A percentile compares a stretch with the other conserved stretches of the same genome.
Evolutionary conservation across 352 stramenopile species (phyloP).

Genomic region (Paralagenidium karlingii): DNA sequence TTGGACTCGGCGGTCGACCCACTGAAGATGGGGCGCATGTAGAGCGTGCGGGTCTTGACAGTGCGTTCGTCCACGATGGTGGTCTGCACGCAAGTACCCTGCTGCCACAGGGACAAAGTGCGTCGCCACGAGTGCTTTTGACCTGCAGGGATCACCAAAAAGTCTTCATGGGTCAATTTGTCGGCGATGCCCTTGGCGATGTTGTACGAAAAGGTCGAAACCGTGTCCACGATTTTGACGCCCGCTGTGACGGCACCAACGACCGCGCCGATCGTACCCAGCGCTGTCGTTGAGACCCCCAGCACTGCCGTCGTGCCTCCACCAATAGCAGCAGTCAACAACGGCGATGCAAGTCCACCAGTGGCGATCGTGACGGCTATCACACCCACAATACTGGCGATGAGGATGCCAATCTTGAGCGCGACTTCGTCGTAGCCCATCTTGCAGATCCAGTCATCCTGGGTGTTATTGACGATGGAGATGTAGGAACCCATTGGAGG

Average conservation of each 20-base stretch:
- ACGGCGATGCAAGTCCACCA: no score
- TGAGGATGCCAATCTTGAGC: constrained; percentile 8
- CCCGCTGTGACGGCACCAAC: no score
- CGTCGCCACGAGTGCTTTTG: constrained; percentile 18
- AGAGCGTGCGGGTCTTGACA: neutral
- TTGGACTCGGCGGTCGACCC: neutral
- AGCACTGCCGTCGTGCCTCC: no score
- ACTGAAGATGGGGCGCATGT: neutral
- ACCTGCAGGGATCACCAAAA: constrained; percentile 14
- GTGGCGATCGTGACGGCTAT: no score
- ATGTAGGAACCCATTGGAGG: constrained; percentile 21
- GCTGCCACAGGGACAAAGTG: constrained; percentile 1
- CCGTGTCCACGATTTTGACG: no score
- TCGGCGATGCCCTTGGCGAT: constrained; percentile 20
- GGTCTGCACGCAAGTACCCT: neutral
- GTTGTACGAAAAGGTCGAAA: constrained; percentile 17
- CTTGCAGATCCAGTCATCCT: constrained; percentile 7
- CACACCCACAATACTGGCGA: constrained; percentile 1
- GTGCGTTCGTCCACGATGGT: neutral
- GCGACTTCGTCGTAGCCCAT: constrained; percentile 9
- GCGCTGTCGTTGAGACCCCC: no score
- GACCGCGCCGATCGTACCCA: no score
- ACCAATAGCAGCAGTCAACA: no score
- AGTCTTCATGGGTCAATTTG: constrained; percentile 1
- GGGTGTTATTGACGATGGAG: constrained; percentile 15